Percentiles rank a stretch among this genome's conserved stretches.
phyloP scores from a whole-genome alignment of 2,329 filamentous ascomycete genomes.

The Pseudopyrenochaeta lycopersici region DNA sequence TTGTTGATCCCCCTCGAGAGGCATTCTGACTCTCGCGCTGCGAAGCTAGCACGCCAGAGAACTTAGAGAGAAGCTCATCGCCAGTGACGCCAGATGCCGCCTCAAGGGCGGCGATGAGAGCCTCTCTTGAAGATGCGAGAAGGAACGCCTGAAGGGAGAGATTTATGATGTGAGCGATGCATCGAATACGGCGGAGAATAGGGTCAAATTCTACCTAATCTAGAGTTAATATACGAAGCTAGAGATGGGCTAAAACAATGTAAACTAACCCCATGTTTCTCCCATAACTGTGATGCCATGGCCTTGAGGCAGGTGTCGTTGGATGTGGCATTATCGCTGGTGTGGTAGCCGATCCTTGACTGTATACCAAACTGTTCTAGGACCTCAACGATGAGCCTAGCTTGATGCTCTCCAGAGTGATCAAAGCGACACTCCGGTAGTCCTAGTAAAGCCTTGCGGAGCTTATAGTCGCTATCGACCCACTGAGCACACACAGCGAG shows the following conservation, averaged over 20 bases:
- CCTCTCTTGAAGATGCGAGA: constrained; percentile 4
- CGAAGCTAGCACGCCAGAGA: constrained; percentile 1
- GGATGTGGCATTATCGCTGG: constrained; percentile 8
- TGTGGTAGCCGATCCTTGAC: neutral
- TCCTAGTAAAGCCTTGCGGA: too few relatives aligned
- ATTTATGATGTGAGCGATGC: constrained; percentile 8
- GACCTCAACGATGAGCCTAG: too few relatives aligned
- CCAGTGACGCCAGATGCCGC: neutral
- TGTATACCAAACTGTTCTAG: too few relatives aligned
- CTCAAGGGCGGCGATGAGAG: constrained; percentile 6
- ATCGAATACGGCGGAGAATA: constrained; percentile 1
- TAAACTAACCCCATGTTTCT: too few relatives aligned
- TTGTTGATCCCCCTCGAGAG: too few relatives aligned
- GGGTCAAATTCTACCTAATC: constrained; percentile 3
- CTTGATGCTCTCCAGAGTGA: too few relatives aligned
- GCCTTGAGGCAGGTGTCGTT: constrained; percentile 3
- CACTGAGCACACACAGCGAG: too few relatives aligned
- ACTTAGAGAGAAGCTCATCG: constrained; percentile 2
- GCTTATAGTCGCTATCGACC: too few relatives aligned
- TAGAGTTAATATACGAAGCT: too few relatives aligned
- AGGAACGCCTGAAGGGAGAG: constrained; percentile 9
- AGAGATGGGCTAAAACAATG: too few relatives aligned
- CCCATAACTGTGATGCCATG: too few relatives aligned
- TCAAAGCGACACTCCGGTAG: too few relatives aligned
- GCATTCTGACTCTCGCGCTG: neutral